phyloP scores from a whole-genome alignment of 495 filamentous ascomycete genomes.

The Penicillium nucicola region DNA sequence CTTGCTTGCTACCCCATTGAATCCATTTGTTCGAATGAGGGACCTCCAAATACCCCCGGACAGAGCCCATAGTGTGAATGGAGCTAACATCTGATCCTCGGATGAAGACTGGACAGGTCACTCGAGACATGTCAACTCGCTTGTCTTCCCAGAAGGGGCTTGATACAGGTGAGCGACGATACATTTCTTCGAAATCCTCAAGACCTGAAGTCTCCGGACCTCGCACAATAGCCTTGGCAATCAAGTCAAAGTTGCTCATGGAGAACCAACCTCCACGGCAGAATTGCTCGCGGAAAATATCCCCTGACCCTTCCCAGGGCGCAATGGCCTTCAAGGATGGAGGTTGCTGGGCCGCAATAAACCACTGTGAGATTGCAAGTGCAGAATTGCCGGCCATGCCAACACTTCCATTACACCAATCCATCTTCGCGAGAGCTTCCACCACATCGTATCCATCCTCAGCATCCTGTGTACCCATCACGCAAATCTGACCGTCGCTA shows the following conservation, averaged over 20 bases:
- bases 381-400: constrained; percentile 18
- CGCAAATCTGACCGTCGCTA: constrained; percentile 27
- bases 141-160: constrained; percentile 27
- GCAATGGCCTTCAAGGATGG: constrained; percentile 38
- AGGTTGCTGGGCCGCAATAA: constrained; percentile 31
- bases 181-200: constrained; percentile 17
- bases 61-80: neutral
- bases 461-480: constrained; percentile 36
- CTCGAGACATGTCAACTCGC: constrained; percentile 5
- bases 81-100: constrained; percentile 14
- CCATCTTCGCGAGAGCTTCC: constrained; percentile 11
- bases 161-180: constrained; percentile 1
- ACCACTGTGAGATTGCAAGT: constrained; percentile 35
- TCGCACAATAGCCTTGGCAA: constrained; percentile 1
- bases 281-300: constrained; percentile 35
- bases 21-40: neutral
- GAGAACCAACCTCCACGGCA: constrained; percentile 46
- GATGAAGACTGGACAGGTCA: constrained; percentile 21
- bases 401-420: constrained; percentile 23
- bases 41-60: neutral
- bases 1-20: constrained; percentile 17
- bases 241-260: constrained; percentile 1
- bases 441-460: constrained; percentile 21
- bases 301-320: constrained; percentile 38
- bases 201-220: constrained; percentile 22